Evolutionary conservation across 2,329 filamentous ascomycete genomes (phyloP).

Genomic region (Fusarium siculi): DNA sequence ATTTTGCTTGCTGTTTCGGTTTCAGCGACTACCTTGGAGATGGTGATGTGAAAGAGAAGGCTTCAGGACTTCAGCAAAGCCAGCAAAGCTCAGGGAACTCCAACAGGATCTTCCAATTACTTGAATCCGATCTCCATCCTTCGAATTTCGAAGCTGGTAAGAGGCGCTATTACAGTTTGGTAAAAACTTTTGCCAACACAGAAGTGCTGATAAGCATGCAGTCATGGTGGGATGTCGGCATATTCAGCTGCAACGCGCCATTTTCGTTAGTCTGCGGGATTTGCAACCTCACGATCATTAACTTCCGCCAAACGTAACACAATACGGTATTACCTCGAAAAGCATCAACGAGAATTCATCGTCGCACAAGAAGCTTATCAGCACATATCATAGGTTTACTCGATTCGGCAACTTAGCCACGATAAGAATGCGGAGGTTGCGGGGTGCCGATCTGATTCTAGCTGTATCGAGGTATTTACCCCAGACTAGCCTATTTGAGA

Average conservation of each 20-base stretch:
- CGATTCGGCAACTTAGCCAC: constrained; percentile 43
- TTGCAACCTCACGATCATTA: neutral
- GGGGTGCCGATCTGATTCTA: constrained; percentile 14
- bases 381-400: constrained; percentile 7
- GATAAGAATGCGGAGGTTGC: constrained; percentile 19
- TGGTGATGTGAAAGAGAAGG: neutral
- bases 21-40: accelerated
- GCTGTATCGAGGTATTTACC: neutral
- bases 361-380: constrained; percentile 7
- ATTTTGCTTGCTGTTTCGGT: neutral
- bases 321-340: too few species aligned
- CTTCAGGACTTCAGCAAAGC: neutral
- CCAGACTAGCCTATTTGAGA: constrained; percentile 26
- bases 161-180: neutral
- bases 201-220: constrained; percentile 2
- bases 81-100: neutral
- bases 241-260: neutral
- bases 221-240: neutral
- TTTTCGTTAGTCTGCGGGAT: neutral
- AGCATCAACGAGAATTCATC: neutral
- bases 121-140: neutral
- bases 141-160: neutral
- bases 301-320: neutral
- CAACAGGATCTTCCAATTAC: neutral
- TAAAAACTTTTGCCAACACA: neutral